Evolutionary conservation across 768 basidiomycete genomes (phyloP).

Genomic region (Cystobasidium onofrii): DNA sequence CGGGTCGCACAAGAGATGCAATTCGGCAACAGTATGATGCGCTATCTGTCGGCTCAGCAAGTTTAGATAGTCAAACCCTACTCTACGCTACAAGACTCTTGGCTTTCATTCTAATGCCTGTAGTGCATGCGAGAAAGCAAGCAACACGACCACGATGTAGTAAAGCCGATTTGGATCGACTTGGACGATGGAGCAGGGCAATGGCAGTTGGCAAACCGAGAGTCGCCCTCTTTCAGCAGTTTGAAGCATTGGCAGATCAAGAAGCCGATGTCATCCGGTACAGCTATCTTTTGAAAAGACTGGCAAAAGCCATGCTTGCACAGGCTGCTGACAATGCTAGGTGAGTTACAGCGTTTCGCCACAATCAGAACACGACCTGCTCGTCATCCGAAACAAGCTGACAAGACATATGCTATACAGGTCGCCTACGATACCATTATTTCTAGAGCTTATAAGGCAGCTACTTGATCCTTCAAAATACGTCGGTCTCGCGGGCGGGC

Average conservation of each 20-base stretch:
- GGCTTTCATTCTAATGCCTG: background rate
- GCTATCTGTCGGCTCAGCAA: background rate
- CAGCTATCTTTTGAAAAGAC: background rate
- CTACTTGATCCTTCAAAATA: constrained; percentile 30
- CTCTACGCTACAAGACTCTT: background rate
- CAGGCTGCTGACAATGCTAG: constrained; percentile 5
- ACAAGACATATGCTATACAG: background rate
- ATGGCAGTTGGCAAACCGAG: constrained; percentile 18
- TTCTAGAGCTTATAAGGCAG: constrained; percentile 31
- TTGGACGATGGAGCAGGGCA: constrained; percentile 8
- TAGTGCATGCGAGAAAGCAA: background rate
- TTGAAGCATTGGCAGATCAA: background rate
- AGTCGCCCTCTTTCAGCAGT: constrained; percentile 15
- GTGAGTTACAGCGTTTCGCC: constrained; percentile 4
- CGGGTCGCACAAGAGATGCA: background rate
- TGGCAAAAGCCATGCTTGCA: background rate
- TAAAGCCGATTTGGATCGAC: constrained; percentile 9
- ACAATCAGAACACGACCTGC: background rate
- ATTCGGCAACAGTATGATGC: background rate
- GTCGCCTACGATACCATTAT: constrained; percentile 24
- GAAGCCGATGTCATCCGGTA: background rate
- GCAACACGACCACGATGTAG: background rate
- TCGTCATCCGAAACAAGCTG: background rate
- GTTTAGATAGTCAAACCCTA: background rate
- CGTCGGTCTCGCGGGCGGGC: background rate